Percentiles rank a stretch among this genome's conserved stretches.
These are phyloP conservation scores for Plasmodium yoelii DNA, from an alignment of 169 alveolate species.

Conservation along the genomic window DNA sequence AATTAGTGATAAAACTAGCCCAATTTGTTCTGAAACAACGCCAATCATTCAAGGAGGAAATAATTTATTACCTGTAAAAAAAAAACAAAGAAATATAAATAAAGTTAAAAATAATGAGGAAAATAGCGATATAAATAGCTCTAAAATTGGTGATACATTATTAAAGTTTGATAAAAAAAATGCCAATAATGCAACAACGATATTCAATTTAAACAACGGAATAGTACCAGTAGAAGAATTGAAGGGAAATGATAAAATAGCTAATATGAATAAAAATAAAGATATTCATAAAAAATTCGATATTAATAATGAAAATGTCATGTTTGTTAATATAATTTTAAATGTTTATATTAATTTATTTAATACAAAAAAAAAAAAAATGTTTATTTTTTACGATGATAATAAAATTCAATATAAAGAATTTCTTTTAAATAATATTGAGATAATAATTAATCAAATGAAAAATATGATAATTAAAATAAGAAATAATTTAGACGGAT, in stretches of 20 bases:
- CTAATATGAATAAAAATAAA: not conserved
- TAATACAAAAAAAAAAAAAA: conserved; percentile 30
- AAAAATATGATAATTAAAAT: conserved; percentile 46
- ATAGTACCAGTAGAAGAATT: not conserved
- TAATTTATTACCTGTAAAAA: no score
- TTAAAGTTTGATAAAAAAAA: no score
- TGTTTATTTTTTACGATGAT: conserved; percentile 33
- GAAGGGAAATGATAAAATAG: not conserved
- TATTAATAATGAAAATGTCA: conserved; percentile 29
- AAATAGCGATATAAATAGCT: not conserved
- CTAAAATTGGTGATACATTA: no score
- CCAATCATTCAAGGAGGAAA: no score
- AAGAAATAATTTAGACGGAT: conserved; percentile 14
- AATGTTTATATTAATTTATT: conserved; percentile 46
- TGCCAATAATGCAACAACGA: no score
- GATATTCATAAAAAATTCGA: not conserved
- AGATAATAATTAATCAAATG: conserved; percentile 38
- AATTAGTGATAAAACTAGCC: no score
- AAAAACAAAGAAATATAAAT: no score
- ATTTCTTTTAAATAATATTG: conserved; percentile 42
- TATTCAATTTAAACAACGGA: no score
- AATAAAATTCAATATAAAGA: conserved; percentile 46
- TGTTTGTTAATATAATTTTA: conserved; percentile 58
- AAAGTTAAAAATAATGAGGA: not conserved
- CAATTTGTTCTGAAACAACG: no score